Percentiles rank a stretch among this genome's conserved stretches.
Evolutionary conservation across 2,329 filamentous ascomycete species (phyloP).

Genomic region (Grosmannia penicillata): DNA sequence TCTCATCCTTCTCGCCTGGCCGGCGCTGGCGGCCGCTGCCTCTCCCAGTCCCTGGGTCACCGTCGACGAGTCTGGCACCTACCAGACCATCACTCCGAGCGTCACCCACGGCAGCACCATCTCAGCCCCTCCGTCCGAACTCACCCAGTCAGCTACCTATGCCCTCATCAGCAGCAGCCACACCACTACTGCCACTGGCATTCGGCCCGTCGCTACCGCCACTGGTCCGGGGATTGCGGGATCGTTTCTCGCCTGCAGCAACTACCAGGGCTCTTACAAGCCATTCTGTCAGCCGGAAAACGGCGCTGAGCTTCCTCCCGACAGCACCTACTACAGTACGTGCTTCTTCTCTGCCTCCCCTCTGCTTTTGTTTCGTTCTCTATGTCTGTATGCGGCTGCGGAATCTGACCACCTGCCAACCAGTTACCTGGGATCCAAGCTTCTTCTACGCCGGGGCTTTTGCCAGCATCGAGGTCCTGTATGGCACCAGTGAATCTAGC

Average conservation of each 20-base stretch:
- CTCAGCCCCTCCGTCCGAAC: slow-evolving; percentile 14
- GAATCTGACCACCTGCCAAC: no score
- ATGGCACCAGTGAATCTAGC: slow-evolving; percentile 5
- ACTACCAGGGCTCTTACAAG: slow-evolving; percentile 11
- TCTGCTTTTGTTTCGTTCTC: no score
- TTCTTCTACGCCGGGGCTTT: slow-evolving; percentile 13
- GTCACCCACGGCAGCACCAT: slow-evolving; percentile 15
- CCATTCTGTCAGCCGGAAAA: slow-evolving; percentile 20
- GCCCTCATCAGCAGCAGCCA: slow-evolving; percentile 14
- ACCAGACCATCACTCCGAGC: slow-evolving; percentile 16
- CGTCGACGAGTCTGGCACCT: slow-evolving; percentile 14
- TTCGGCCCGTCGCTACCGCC: slow-evolving; percentile 18
- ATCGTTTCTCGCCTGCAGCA: slow-evolving; percentile 17
- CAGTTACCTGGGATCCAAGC: slow-evolving; percentile 19
- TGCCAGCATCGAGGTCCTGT: slow-evolving; percentile 11
- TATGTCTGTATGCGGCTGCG: no score
- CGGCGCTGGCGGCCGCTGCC: neutral
- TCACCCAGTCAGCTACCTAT: slow-evolving; percentile 16
- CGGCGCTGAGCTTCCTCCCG: slow-evolving; percentile 16
- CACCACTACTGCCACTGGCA: slow-evolving; percentile 16
- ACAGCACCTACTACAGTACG: slow-evolving; percentile 19
- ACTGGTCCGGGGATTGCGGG: slow-evolving; percentile 12
- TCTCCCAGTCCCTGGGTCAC: slow-evolving; percentile 17
- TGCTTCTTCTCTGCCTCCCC: neutral
- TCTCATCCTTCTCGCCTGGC: neutral